phyloP scores from a whole-genome alignment of 2,329 filamentous ascomycete species.

The Penicillium brevicompactum region DNA sequence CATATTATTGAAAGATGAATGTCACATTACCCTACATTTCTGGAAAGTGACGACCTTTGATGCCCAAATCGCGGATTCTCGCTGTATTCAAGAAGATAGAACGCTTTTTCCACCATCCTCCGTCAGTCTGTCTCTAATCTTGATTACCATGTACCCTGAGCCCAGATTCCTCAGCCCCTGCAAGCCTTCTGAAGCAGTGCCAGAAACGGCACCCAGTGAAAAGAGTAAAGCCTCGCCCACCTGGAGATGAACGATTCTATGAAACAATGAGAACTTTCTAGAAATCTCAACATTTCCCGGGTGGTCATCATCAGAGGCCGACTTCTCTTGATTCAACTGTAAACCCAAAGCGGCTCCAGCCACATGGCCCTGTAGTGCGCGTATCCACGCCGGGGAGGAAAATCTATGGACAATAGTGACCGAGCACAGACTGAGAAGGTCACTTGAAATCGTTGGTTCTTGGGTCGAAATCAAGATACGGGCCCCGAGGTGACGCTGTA shows the following conservation, averaged over 20 bases:
- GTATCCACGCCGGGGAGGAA: slow-evolving; percentile 55
- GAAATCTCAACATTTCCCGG: background rate
- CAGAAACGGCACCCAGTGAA: background rate
- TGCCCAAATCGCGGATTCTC: no score
- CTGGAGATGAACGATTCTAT: background rate
- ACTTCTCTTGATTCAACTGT: background rate
- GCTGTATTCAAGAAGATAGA: background rate
- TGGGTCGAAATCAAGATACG: slow-evolving; percentile 75
- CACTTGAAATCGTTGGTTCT: slow-evolving; percentile 70
- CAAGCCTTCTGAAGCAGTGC: background rate
- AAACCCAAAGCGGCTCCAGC: background rate
- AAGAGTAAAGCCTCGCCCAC: background rate
- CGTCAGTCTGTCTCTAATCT: background rate
- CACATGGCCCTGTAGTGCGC: background rate
- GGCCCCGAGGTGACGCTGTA: slow-evolving; percentile 69
- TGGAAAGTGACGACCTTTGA: no score
- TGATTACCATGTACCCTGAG: background rate
- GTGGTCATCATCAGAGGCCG: background rate
- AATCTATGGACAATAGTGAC: slow-evolving; percentile 75
- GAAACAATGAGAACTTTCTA: background rate
- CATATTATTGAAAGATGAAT: no score
- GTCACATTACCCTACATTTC: no score
- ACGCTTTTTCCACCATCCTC: background rate
- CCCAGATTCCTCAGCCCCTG: background rate
- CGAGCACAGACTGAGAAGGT: slow-evolving; percentile 70